Evolutionary conservation across 1,284 basidiomycete genomes (phyloP).

Genomic region (Rhodotorula sp.): DNA sequence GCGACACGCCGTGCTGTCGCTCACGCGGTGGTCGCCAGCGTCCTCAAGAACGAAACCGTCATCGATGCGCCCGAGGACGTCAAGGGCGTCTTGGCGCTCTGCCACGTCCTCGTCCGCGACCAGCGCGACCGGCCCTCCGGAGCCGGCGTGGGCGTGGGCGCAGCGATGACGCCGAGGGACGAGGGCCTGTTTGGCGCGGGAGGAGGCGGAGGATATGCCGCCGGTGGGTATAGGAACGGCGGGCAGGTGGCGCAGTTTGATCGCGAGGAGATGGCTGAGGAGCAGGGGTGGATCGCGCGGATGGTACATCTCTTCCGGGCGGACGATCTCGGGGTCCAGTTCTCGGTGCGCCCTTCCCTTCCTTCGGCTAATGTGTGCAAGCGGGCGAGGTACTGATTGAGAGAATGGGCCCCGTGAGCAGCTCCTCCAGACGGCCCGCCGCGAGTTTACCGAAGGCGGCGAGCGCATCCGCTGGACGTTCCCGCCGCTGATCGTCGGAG

Average conservation of each 20-base stretch:
- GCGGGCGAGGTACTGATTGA: neutral
- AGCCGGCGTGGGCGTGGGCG: conserved; percentile 1
- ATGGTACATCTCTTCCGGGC: conserved; percentile 92
- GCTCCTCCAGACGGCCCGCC: conserved; percentile 83
- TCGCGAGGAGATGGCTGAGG: conserved; percentile 86
- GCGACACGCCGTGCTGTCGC: conserved; percentile 84
- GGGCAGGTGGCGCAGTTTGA: conserved; percentile 61
- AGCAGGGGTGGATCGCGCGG: conserved; percentile 93
- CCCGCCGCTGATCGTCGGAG: conserved; percentile 85
- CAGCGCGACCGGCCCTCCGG: conserved; percentile 63
- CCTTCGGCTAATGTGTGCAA: neutral
- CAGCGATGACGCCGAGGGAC: conserved; percentile 20
- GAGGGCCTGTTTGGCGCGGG: conserved; percentile 2
- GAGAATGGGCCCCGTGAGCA: conserved; percentile 47
- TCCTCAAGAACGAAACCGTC: conserved; percentile 90
- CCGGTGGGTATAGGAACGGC: neutral
- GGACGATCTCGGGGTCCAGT: conserved; percentile 79
- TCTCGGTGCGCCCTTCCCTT: conserved; percentile 63
- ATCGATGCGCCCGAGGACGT: conserved; percentile 89
- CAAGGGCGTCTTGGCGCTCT: conserved; percentile 83
- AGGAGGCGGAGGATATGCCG: neutral
- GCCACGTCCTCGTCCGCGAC: conserved; percentile 85
- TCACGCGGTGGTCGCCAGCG: conserved; percentile 85
- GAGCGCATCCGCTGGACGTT: conserved; percentile 92
- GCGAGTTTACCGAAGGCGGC: conserved; percentile 84